Evolutionary conservation across 805 yeast species (phyloP), one percentile per base, ranked within the genome.

Genomic region (Starmerella bacillaris): DNA sequence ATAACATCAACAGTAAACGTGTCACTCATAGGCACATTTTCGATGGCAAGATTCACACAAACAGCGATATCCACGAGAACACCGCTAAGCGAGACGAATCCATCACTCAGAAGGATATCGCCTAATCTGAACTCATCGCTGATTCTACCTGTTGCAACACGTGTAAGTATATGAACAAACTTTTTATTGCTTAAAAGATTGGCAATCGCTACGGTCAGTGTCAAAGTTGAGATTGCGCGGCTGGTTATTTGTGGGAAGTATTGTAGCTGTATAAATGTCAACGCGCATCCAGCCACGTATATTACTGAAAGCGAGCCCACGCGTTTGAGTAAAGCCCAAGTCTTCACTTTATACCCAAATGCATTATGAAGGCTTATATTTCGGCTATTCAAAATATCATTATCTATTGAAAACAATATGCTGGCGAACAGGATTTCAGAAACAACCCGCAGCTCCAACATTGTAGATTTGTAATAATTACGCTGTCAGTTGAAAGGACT

Each of bases 21-120:
- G 26, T 12, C 41, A 20, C 50, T 45, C 24, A 46, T 37, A 5
- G 45, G 44, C 7, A 39, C 37, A 3, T 44, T 37, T 20, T 41
- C 30, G 14, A 21, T 26, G 22, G 68, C 38, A 38, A 66, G 64
- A 51, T 78, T 65, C 44, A 70, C 68, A n/a, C 51, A 45, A 24
- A 77, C 60, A 3, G 67, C 65, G 16, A 76, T 56, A 54, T 89
- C 96, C 31, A 78, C 74, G 32, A 80, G 48, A 0, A 82, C 78
- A 49, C 72, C 73, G 3, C 80, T 61, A 51, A 77, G 82, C 0
- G 94, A 82, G 0, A 92, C 77, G 31, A 89, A 59, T 4, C 83
- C 72, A 58, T 86, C 98, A 5, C 93, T 71, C 11, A 84, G 53
- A 31, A 89, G 55, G 26, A 86, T 78, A 51, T 86, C 95, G 37